Percentiles rank a stretch among this genome's conserved stretches.
Evolutionary conservation across 805 yeast genomes (phyloP).

Genomic region (Monosporozyma yasuniensis): DNA sequence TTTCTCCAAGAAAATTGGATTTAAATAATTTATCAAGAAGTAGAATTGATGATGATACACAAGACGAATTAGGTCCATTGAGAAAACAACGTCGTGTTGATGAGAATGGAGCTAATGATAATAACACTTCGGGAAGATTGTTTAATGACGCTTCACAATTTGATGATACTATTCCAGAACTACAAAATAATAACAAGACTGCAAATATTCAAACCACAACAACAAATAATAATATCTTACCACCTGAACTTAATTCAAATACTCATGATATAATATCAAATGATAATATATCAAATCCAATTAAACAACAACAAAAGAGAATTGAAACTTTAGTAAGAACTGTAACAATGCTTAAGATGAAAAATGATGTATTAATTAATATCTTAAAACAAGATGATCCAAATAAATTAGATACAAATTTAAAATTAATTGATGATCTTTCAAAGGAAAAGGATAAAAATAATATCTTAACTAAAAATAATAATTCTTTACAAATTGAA

Average conservation of each 20-base stretch:
- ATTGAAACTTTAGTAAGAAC: constrained; percentile 18
- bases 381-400: constrained; percentile 16
- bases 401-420: constrained; percentile 2
- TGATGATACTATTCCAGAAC: constrained; percentile 27
- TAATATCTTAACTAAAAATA: not conserved
- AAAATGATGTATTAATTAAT: constrained; percentile 23
- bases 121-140: constrained; percentile 16
- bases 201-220: not conserved
- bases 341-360: constrained; percentile 22
- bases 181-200: constrained; percentile 1
- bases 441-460: constrained; percentile 4
- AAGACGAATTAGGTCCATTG: not conserved
- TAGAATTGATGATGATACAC: constrained; percentile 2
- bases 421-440: constrained; percentile 4
- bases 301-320: constrained; percentile 26
- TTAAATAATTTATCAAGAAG: not conserved
- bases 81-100: not conserved
- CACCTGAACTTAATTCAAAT: not conserved
- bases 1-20: not conserved
- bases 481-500: constrained; percentile 3
- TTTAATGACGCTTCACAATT: constrained; percentile 28
- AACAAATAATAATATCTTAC: not conserved
- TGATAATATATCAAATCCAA: constrained; percentile 23
- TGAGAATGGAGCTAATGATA: constrained; percentile 1
- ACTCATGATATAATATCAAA: constrained; percentile 4